phyloP scores from a whole-genome alignment of 805 yeast species.

The Myxozyma monticola region DNA sequence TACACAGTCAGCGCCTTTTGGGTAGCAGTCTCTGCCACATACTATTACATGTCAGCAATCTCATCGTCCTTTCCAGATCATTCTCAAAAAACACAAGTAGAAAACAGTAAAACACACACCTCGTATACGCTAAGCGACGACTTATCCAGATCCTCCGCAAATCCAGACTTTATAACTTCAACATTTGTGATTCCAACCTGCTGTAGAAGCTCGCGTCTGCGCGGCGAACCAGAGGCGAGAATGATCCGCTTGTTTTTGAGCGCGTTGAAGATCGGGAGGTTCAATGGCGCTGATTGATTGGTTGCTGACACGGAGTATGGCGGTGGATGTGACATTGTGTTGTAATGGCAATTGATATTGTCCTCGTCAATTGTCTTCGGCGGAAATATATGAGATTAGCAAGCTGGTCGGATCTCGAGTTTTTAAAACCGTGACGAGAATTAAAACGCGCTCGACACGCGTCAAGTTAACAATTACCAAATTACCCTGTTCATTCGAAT shows the following conservation, averaged over 20 bases:
- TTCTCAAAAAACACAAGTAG: neutral
- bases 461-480: too few relatives aligned
- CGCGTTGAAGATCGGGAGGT: constrained; percentile 23
- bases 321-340: constrained; percentile 10
- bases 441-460: too few relatives aligned
- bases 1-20: constrained; percentile 68
- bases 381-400: too few relatives aligned
- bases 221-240: constrained; percentile 82
- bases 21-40: constrained; percentile 69
- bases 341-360: neutral
- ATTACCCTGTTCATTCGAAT: too few relatives aligned
- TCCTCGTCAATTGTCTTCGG: too few relatives aligned
- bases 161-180: constrained; percentile 59
- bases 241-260: constrained; percentile 44
- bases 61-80: neutral
- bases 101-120: constrained; percentile 34
- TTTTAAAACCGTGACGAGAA: too few relatives aligned
- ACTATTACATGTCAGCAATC: constrained; percentile 39
- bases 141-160: constrained; percentile 75
- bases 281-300: constrained; percentile 6
- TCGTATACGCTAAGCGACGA: constrained; percentile 47
- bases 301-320: constrained; percentile 9
- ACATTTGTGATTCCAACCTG: constrained; percentile 45
- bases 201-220: constrained; percentile 69
- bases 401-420: too few relatives aligned